These are phyloP conservation scores for Aureobasidium vineae DNA, from an alignment of 2,329 filamentous ascomycete genomes.

Conservation along the genomic window DNA sequence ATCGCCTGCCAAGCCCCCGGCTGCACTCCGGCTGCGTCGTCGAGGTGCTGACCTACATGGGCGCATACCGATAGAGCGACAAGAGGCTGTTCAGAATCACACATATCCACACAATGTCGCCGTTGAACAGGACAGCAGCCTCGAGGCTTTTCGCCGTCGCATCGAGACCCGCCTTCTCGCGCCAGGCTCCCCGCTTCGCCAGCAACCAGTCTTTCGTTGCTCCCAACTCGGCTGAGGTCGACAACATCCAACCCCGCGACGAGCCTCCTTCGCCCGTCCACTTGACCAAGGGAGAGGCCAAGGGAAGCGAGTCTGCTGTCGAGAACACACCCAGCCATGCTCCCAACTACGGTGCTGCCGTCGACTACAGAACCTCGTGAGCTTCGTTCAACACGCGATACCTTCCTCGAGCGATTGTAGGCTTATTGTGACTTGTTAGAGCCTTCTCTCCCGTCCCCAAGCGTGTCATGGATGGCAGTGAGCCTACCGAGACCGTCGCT, in stretches of 20 bases:
- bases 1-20: conserved; percentile 19
- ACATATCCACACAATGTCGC: conserved; percentile 33
- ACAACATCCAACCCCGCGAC: conserved; percentile 14
- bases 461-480: conserved; percentile 85
- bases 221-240: conserved; percentile 41
- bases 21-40: conserved; percentile 8
- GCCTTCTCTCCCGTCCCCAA: conserved; percentile 89
- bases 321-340: conserved; percentile 62
- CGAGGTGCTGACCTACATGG: conserved; percentile 22
- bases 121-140: conserved; percentile 43
- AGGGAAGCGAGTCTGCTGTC: conserved; percentile 51
- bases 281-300: conserved; percentile 42
- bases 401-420: background rate
- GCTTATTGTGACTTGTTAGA: conserved; percentile 50
- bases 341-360: conserved; percentile 75
- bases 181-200: conserved; percentile 18
- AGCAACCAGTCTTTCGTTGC: conserved; percentile 36
- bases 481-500: conserved; percentile 69
- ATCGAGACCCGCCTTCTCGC: conserved; percentile 10
- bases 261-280: conserved; percentile 29
- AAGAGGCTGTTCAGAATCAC: conserved; percentile 15
- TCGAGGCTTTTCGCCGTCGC: conserved; percentile 42
- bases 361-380: conserved; percentile 91
- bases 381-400: conserved; percentile 36
- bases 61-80: background rate